Evolutionary conservation across 164 flowering plant genomes (phyloP).

Genomic region (Santalum album): DNA sequence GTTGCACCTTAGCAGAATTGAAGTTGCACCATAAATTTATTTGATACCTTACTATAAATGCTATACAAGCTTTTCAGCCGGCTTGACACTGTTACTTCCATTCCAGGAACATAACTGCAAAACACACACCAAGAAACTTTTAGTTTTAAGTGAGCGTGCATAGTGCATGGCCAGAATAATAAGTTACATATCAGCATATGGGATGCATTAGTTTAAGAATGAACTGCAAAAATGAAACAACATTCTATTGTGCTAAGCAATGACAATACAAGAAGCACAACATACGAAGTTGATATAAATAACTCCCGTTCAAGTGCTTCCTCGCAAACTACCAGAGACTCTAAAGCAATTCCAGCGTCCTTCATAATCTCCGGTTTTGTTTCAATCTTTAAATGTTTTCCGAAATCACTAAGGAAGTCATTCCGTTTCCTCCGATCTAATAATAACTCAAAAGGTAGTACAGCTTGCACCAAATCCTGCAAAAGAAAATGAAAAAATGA

Average conservation of each 20-base stretch:
- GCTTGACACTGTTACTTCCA: slow-evolving; percentile 88
- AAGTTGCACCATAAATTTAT: neutral
- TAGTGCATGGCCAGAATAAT: neutral
- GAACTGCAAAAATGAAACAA: too few species aligned
- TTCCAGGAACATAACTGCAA: slow-evolving; percentile 94
- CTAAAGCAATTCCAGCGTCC: slow-evolving; percentile 80
- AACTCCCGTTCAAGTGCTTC: slow-evolving; percentile 85
- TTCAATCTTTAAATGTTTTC: slow-evolving; percentile 23
- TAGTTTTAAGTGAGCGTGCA: slow-evolving; percentile 6
- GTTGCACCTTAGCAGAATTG: neutral
- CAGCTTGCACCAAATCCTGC: slow-evolving; percentile 92
- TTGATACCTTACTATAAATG: slow-evolving; percentile 73
- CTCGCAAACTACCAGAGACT: slow-evolving; percentile 74
- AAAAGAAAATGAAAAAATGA: slow-evolving; percentile 9
- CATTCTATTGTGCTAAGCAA: neutral
- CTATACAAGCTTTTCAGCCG: slow-evolving; percentile 91
- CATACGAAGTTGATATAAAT: slow-evolving; percentile 84
- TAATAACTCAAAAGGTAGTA: slow-evolving; percentile 80
- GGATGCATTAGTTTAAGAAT: neutral
- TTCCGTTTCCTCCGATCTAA: slow-evolving; percentile 60
- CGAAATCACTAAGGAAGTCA: slow-evolving; percentile 36
- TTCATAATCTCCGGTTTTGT: slow-evolving; percentile 53
- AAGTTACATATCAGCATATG: too few species aligned
- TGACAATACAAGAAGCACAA: slow-evolving; percentile 6
- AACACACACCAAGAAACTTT: neutral